phyloP scores from a whole-genome alignment of 257 asterid species.

The Solanum sparsipilum region DNA sequence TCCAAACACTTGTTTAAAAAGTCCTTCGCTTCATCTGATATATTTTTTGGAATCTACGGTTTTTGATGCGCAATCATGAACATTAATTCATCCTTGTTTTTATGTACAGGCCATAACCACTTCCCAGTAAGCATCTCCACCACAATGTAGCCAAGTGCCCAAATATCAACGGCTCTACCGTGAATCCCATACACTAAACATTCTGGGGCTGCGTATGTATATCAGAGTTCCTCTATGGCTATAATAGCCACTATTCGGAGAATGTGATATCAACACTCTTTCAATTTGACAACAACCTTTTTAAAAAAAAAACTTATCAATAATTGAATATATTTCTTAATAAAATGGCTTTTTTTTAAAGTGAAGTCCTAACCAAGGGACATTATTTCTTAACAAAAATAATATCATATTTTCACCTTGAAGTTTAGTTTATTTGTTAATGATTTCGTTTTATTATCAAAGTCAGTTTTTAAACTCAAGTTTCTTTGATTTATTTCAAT shows the following conservation, averaged over 20 bases:
- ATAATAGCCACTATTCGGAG: background rate
- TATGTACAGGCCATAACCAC: background rate
- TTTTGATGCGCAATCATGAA: background rate
- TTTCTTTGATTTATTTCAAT: too few relatives aligned
- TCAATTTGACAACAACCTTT: too few relatives aligned
- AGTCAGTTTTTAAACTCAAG: too few relatives aligned
- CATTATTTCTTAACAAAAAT: too few relatives aligned
- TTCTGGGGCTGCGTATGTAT: slow-evolving; percentile 2
- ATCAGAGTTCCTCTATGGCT: background rate
- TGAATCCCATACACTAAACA: background rate
- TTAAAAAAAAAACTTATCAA: too few relatives aligned
- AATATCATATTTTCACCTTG: too few relatives aligned
- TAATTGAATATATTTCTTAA: too few relatives aligned
- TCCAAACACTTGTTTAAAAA: background rate
- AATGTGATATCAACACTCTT: too few relatives aligned
- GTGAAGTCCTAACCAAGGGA: too few relatives aligned
- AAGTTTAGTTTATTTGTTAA: too few relatives aligned
- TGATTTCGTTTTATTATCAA: too few relatives aligned
- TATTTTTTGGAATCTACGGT: background rate
- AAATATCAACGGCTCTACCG: background rate
- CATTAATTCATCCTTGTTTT: background rate
- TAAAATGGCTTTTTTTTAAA: too few relatives aligned
- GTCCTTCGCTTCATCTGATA: background rate
- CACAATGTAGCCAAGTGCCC: background rate
- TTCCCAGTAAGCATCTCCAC: background rate